Evolutionary conservation across 345 rosid genomes (phyloP).

Genomic region (Litchi chinensis): DNA sequence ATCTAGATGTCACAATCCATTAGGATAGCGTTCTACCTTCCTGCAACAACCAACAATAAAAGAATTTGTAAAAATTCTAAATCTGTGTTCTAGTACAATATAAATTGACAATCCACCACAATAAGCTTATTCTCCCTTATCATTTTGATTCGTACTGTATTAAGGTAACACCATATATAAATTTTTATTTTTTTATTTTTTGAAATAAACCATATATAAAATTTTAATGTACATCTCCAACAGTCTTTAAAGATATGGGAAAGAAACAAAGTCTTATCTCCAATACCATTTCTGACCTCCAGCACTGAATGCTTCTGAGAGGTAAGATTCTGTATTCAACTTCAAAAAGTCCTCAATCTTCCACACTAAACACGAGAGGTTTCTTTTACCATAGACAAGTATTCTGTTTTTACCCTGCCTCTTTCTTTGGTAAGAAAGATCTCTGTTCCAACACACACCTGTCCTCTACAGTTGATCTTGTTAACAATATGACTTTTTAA

Average conservation of each 20-base stretch:
- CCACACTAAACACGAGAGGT: conserved; percentile 31
- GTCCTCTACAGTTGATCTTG: conserved; percentile 18
- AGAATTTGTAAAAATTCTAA: not conserved
- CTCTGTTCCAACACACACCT: conserved; percentile 43
- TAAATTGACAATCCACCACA: too few relatives aligned
- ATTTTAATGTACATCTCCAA: too few relatives aligned
- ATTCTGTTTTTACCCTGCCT: conserved; percentile 36
- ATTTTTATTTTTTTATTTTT: too few relatives aligned
- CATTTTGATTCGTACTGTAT: too few relatives aligned
- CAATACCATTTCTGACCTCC: conserved; percentile 44
- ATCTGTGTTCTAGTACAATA: not conserved
- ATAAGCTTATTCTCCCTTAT: too few relatives aligned
- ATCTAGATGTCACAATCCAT: conserved; percentile 29
- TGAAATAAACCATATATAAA: too few relatives aligned
- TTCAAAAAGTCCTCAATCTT: conserved; percentile 37
- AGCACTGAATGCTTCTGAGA: conserved; percentile 26
- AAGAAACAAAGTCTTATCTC: not conserved
- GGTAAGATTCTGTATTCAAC: conserved; percentile 5
- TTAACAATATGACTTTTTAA: too few relatives aligned
- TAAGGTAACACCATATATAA: too few relatives aligned
- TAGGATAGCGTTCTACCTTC: conserved; percentile 41
- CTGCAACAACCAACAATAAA: conserved; percentile 22
- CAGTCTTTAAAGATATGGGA: not conserved
- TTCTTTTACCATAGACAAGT: conserved; percentile 31
- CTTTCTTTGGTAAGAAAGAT: conserved; percentile 41